These are phyloP conservation scores for Afroboletus lepidellus DNA, from an alignment of 1,284 basidiomycete genomes.

Conservation along the genomic window DNA sequence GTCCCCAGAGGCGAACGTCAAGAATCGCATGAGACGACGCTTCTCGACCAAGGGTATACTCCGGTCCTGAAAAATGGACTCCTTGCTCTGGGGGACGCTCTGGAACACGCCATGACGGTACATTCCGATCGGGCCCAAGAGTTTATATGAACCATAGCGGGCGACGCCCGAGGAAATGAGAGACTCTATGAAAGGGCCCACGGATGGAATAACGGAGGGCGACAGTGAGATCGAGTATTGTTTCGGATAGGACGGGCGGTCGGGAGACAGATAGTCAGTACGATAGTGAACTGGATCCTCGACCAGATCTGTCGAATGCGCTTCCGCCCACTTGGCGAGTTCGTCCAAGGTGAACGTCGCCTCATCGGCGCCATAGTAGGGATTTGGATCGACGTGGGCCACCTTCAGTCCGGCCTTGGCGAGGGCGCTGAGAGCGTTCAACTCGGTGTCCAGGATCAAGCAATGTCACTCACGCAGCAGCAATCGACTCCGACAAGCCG, in stretches of 20 bases:
- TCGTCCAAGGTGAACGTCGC: constrained; percentile 85
- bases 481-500: constrained; percentile 83
- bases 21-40: constrained; percentile 88
- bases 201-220: constrained; percentile 80
- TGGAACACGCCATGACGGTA: constrained; percentile 52
- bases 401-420: constrained; percentile 86
- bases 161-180: constrained; percentile 85
- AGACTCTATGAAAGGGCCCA: constrained; percentile 78
- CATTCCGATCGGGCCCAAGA: constrained; percentile 77
- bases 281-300: constrained; percentile 34
- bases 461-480: constrained; percentile 71
- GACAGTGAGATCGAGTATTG: constrained; percentile 86
- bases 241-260: constrained; percentile 54
- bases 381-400: constrained; percentile 83
- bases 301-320: constrained; percentile 23
- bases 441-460: background rate
- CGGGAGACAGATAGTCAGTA: constrained; percentile 44
- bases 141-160: constrained; percentile 86
- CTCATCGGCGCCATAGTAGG: constrained; percentile 84
- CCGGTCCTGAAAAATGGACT: constrained; percentile 90
- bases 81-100: constrained; percentile 87
- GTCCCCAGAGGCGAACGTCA: constrained; percentile 77
- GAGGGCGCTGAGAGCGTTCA: constrained; percentile 61
- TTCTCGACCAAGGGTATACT: constrained; percentile 82
- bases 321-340: constrained; percentile 66